phyloP scores from a whole-genome alignment of 306 rosid genomes.

The Lotus japonicus region DNA sequence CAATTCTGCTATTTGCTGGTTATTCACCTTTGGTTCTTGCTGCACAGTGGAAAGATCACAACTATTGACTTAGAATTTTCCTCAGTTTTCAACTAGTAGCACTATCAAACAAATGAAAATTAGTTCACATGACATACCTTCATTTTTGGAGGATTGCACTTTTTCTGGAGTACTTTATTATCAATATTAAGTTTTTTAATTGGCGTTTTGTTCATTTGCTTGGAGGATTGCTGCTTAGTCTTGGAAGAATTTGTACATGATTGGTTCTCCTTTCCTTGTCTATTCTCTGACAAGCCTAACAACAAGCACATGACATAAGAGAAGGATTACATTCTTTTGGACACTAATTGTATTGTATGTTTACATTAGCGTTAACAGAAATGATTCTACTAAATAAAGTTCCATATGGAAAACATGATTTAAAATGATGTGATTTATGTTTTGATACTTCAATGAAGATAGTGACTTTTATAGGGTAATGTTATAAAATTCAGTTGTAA shows the following conservation, averaged over 20 bases:
- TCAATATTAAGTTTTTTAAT: slow-evolving; percentile 36
- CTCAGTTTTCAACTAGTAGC: slow-evolving; percentile 1
- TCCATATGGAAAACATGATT: no score
- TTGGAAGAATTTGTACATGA: slow-evolving; percentile 33
- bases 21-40: slow-evolving; percentile 45
- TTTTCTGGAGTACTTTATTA: slow-evolving; percentile 42
- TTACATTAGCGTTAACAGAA: no score
- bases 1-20: slow-evolving; percentile 32
- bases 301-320: slow-evolving; percentile 10
- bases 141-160: slow-evolving; percentile 33
- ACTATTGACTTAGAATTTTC: slow-evolving; percentile 9
- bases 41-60: slow-evolving; percentile 34
- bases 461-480: no score
- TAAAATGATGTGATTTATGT: no score
- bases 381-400: no score
- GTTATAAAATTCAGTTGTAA: no score
- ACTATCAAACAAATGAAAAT: slow-evolving; percentile 1
- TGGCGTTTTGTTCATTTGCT: slow-evolving; percentile 28
- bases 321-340: neutral
- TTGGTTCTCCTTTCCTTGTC: slow-evolving; percentile 63
- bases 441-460: no score
- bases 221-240: slow-evolving; percentile 33
- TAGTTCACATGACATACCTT: slow-evolving; percentile 33
- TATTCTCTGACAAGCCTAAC: slow-evolving; percentile 44
- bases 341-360: no score